phyloP scores from a whole-genome alignment of 192 early-diverging fungal genomes.

The Spizellomyces punctatus region DNA sequence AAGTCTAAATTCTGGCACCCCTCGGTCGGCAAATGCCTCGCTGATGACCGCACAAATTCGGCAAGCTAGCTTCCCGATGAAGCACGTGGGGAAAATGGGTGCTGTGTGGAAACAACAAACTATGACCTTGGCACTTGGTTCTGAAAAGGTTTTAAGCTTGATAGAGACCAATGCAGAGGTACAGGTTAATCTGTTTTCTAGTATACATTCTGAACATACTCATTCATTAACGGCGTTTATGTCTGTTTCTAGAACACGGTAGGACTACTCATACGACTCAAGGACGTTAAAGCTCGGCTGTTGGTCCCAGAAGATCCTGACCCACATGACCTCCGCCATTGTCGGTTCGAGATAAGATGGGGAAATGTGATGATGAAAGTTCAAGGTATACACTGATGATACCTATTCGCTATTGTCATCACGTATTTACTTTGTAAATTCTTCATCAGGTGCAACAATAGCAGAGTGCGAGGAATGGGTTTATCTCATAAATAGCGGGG shows the following conservation, averaged over 20 bases:
- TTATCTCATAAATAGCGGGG: neutral
- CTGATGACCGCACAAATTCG: neutral
- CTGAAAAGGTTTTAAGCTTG: neutral
- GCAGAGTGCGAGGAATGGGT: neutral
- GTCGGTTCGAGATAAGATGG: neutral
- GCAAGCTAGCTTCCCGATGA: neutral
- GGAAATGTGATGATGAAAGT: neutral
- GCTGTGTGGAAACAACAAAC: neutral
- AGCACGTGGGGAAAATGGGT: neutral
- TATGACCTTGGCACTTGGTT: neutral
- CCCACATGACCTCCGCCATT: neutral
- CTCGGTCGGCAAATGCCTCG: neutral
- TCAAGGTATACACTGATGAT: neutral
- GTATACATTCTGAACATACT: neutral
- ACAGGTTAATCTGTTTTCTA: neutral
- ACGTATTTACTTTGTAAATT: too few relatives aligned
- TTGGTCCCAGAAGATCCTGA: neutral
- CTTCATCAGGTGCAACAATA: neutral
- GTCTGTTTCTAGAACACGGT: too few relatives aligned
- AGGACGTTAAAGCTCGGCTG: neutral
- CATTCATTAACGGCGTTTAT: neutral
- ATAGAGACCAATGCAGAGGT: neutral
- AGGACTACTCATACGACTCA: neutral
- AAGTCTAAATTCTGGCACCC: neutral
- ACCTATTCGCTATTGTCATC: too few relatives aligned